phyloP scores from a whole-genome alignment of 1,284 basidiomycete species.

The Ustilago bromivora region DNA sequence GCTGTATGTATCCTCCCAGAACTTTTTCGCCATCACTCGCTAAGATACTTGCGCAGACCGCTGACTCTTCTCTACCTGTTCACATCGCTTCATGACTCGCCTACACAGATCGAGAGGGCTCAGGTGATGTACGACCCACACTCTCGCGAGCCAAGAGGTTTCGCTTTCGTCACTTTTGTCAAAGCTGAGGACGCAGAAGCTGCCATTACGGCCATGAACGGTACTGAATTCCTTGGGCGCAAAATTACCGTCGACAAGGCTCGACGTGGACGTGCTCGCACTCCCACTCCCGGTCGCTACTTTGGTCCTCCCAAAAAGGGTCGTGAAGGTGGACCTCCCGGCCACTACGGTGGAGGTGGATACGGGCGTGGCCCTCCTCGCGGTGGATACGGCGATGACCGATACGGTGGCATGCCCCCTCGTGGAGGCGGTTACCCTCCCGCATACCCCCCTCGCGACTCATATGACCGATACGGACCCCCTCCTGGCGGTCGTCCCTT shows the following conservation, averaged over 20 bases:
- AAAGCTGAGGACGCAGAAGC: constrained; percentile 86
- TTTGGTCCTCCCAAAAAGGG: constrained; percentile 87
- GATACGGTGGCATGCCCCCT: constrained; percentile 81
- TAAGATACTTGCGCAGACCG: background rate
- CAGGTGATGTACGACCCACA: constrained; percentile 98
- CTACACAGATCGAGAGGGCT: constrained; percentile 75
- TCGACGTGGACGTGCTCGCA: constrained; percentile 90
- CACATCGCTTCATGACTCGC: background rate
- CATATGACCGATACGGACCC: constrained; percentile 68
- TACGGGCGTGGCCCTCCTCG: constrained; percentile 44
- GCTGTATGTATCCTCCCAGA: constrained; percentile 75
- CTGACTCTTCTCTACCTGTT: constrained; percentile 2
- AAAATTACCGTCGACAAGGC: constrained; percentile 90
- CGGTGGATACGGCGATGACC: constrained; percentile 70
- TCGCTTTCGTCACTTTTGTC: constrained; percentile 97
- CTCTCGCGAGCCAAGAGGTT: constrained; percentile 93
- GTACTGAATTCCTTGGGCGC: constrained; percentile 87
- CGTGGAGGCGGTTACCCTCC: constrained; percentile 61
- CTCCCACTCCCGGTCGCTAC: constrained; percentile 94
- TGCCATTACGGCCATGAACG: constrained; percentile 84
- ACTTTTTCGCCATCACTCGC: no score
- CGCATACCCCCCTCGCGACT: constrained; percentile 63
- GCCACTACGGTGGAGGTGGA: constrained; percentile 49
- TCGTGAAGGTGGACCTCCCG: constrained; percentile 71
- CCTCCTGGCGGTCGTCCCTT: constrained; percentile 56